phyloP scores from a whole-genome alignment of 2,329 filamentous ascomycete species.

The Polytolypa hystricis region DNA sequence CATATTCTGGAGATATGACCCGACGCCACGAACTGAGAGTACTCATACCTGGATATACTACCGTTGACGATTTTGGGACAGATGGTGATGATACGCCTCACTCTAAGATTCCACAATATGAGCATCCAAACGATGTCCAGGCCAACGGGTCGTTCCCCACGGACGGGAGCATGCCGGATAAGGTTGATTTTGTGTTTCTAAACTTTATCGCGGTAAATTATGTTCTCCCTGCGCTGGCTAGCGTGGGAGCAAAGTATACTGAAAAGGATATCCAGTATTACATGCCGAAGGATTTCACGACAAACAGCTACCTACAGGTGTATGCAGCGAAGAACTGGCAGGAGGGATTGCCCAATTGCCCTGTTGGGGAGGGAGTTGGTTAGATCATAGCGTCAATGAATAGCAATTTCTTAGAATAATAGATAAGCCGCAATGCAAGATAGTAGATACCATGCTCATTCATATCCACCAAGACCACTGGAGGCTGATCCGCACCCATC shows the following conservation, averaged over 20 bases:
- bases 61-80: slow-evolving; percentile 23
- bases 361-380: neutral
- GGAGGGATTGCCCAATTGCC: slow-evolving; percentile 10
- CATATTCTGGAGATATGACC: slow-evolving; percentile 12
- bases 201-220: slow-evolving; percentile 14
- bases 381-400: too few species aligned
- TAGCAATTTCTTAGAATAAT: too few species aligned
- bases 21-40: slow-evolving; percentile 16
- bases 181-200: slow-evolving; percentile 18
- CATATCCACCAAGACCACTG: too few species aligned
- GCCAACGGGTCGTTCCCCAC: slow-evolving; percentile 21
- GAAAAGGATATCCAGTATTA: slow-evolving; percentile 20
- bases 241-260: slow-evolving; percentile 21
- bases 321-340: slow-evolving; percentile 22
- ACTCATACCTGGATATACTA: slow-evolving; percentile 19
- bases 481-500: too few species aligned
- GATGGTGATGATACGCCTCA: slow-evolving; percentile 26
- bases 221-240: slow-evolving; percentile 15
- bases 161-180: slow-evolving; percentile 13
- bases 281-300: slow-evolving; percentile 18
- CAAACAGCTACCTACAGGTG: slow-evolving; percentile 21
- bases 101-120: slow-evolving; percentile 16
- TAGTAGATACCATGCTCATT: neutral
- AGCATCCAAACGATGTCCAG: slow-evolving; percentile 20
- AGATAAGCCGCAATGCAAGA: too few species aligned